Base-by-base conservation (phyloP, 305 asterid genomes). In the Solanum hybrid region DNA sequence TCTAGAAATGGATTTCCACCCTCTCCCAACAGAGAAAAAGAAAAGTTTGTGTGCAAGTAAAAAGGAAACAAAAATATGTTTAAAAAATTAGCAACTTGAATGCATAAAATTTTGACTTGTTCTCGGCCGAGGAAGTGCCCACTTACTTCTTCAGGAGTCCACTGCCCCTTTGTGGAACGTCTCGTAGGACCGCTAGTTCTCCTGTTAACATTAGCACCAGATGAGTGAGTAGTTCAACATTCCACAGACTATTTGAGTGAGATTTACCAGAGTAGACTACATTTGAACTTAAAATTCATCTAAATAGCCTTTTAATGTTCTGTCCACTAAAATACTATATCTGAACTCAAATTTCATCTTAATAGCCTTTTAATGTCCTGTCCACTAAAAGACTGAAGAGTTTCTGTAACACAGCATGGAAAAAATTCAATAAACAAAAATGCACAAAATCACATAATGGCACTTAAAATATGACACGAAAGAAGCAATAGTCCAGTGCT, bases 91-190 rank as follows among this genome's bases (percentile, higher is more conserved):
- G 75, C 33, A 51, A 51, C 39, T 85, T 57, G 75, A 29, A 31
- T 45, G 88, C 77, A 85, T 51, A 36, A 84, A 85, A 31, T 51
- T 31, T 85, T 1, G n/a, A 29, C 77, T 51, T 57, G 29, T 57
- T 85, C 41, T 57, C 32, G 8, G 34, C 33, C 5, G 51, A 87
- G 39, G 83, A 83, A 90, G 85, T 85, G 90, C 70, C 76, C 70
- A 85, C 81, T 90, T 91, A 97, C 99, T 99, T 98, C 99, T 94
- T 97, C 99, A 10, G 95, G 92, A 32, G 99, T 95, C 99, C 99
- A 98, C 89, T 98, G 99, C 26, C 99, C 99, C 96, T 97, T 98
- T 87, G 99, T 97, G 89, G 99, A 98, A 90, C 99, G 98, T 90
- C 99, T 93, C 80, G 99, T 95, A 11, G 99, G 99, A 45, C 99